Evolutionary conservation across 805 yeast genomes (phyloP).

Genomic region (Candida nitratophila): DNA sequence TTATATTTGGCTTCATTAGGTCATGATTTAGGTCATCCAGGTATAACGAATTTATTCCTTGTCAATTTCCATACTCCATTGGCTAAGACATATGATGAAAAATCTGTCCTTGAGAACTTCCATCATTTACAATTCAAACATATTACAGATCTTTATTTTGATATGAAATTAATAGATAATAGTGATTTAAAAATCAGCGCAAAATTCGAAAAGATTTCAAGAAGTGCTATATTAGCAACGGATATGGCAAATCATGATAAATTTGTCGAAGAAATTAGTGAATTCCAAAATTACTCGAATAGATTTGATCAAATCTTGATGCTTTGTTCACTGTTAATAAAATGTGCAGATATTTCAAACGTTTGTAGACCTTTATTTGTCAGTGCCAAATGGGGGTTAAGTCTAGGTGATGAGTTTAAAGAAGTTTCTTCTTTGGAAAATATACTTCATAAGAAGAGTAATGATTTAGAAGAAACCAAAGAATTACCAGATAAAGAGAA

Average conservation of each 20-base stretch:
- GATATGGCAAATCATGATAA: constrained; percentile 89
- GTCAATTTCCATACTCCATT: constrained; percentile 53
- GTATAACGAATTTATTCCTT: constrained; percentile 78
- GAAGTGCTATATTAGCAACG: constrained; percentile 56
- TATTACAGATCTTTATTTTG: constrained; percentile 21
- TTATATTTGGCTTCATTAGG: constrained; percentile 80
- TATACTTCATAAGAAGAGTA: constrained; percentile 2
- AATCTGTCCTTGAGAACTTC: constrained; percentile 74
- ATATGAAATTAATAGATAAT: neutral
- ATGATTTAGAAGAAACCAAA: neutral
- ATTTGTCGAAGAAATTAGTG: constrained; percentile 50
- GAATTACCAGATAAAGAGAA: constrained; percentile 7
- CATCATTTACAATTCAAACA: constrained; percentile 62
- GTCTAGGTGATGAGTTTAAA: constrained; percentile 69
- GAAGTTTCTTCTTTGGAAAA: constrained; percentile 54
- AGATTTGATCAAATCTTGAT: constrained; percentile 26
- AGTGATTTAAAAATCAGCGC: neutral
- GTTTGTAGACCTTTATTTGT: constrained; percentile 75
- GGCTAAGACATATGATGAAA: constrained; percentile 51
- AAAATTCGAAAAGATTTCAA: constrained; percentile 5
- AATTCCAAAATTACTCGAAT: constrained; percentile 18
- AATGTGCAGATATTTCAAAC: constrained; percentile 94
- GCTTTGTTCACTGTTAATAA: constrained; percentile 64
- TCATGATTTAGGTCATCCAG: constrained; percentile 96
- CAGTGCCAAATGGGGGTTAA: constrained; percentile 80